Base-by-base conservation (phyloP, 768 basidiomycete genomes). In the Termitomyces eurrhizus region DNA sequence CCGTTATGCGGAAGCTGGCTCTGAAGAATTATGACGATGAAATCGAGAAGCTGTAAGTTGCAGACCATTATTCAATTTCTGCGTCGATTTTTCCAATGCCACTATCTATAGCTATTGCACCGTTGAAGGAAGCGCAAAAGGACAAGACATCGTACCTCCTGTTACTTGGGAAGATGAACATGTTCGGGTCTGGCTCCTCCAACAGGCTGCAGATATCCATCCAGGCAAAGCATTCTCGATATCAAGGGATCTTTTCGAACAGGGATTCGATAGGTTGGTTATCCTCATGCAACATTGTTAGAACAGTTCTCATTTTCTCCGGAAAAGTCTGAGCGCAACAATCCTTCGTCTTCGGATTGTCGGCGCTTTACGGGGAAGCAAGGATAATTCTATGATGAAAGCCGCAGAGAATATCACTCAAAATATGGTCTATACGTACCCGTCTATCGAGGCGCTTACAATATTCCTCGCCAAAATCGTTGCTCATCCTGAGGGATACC, bases 1-100 rank as follows among this genome's bases (percentile, higher is more conserved):
- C 82, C 0, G 73, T 81, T 3, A 70, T 71, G 44, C 75, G 77
- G 52, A 78, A 77, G 57, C 74, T 72, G 4, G 72, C 77, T 0
- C 54, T 81, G 42, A 65, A 58, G 4, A 9, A 68, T 8, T 83
- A 83, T 52, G 73, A 71, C 3, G 41, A 68, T 1, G 79, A 80
- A 62, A 80, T 82, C 3, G 67, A 77, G 11, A 69, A 64, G 3
- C 44, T 80, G 72, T 82, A 67, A 44, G 68, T 62, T 6, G 6
- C 6, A 35, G 35, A 6, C 35, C 35, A 3, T 6, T 35, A 4
- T 35, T 35, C 35, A 35, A 35, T 4, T 7, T 24, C 36, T 33
- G 3, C 2, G 14, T 13, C 13, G 14, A 16, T 37, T 16, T 37
- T 11, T 13, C n/a, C 2, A 49, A 4, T 4, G 14, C 24, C 7